Percentiles rank a stretch among this genome's conserved stretches.
These are phyloP conservation scores for Suillus subaureus DNA, from an alignment of 768 basidiomycete genomes.

Conservation along the genomic window DNA sequence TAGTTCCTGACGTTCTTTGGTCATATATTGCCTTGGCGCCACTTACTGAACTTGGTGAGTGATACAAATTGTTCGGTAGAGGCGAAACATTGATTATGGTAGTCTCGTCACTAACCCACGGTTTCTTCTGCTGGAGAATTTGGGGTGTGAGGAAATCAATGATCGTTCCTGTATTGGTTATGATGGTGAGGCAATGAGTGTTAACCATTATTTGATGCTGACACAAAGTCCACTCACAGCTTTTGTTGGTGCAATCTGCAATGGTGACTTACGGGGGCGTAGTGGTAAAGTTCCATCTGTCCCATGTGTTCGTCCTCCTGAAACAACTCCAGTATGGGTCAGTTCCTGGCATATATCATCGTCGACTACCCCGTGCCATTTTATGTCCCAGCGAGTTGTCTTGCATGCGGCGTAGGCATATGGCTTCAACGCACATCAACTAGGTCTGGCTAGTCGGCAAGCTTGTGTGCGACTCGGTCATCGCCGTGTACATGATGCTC, in stretches of 20 bases:
- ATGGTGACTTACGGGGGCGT: constrained; percentile 17
- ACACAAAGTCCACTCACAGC: constrained; percentile 6
- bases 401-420: neutral
- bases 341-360: constrained; percentile 12
- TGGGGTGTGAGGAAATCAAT: constrained; percentile 6
- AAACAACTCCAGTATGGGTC: constrained; percentile 11
- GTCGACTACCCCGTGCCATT: constrained; percentile 8
- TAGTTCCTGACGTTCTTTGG: constrained; percentile 13
- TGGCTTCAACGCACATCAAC: neutral
- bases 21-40: constrained; percentile 10
- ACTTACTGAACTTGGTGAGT: constrained; percentile 24
- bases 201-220: neutral
- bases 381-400: constrained; percentile 12
- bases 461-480: constrained; percentile 19
- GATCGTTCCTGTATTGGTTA: constrained; percentile 12
- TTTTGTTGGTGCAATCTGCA: constrained; percentile 25
- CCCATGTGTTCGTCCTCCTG: neutral
- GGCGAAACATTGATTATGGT: neutral
- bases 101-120: constrained; percentile 22
- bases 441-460: constrained; percentile 27
- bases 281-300: constrained; percentile 1
- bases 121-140: constrained; percentile 29
- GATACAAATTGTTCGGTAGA: neutral
- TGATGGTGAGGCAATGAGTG: constrained; percentile 18
- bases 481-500: constrained; percentile 22